Base-by-base conservation (phyloP, 73 alveolate species). In the Paramecium tetraurelia region DNA sequence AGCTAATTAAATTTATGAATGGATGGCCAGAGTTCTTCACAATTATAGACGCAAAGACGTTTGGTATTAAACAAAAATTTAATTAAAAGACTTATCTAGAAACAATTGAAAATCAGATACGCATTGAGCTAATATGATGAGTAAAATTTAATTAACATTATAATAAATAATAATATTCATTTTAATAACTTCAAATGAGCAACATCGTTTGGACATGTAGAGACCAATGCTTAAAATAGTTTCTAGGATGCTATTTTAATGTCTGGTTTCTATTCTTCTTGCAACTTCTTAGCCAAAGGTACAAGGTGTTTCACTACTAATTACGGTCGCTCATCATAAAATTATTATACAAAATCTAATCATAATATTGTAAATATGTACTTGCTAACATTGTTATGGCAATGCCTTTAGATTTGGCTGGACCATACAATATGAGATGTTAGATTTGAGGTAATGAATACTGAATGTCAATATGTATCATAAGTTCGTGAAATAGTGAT, bases 301-400 rank as follows among this genome's bases (percentile, higher is more conserved):
- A 80, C 48, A 21, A 44, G 58, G 22, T 80, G 38, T 16, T 80
- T 80, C 46, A 80, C 90, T 20, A 80, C 72, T 44, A 80, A 48
- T 80, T 80, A 46, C 1, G 90, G 90, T 41, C 57, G 48, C 18
- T 80, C 90, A 24, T 80, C 71, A 80, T 80, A 80, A 35, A 80
- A 80, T 38, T 22, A 40, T 41, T 59, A 63, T 31, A 80, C 57
- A 80, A 80, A 80, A 43, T 80, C 90, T 80, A n/a, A 33, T 75
- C 5, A 35, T 75, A 14, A 20, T 80, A 43, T 80, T 36, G 18
- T 4, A 5, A 80, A 43, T 20, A 41, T 24, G 7, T 80, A 80
- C 90, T 41, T 44, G 90, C 90, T 80, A 80, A 44, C 90, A 80
- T 80, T 38, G 44, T 80, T 44, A 80, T 80, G 43, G 90, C 90